Evolutionary conservation across 768 basidiomycete species (phyloP).

Genomic region (Floccularia luteovirens): DNA sequence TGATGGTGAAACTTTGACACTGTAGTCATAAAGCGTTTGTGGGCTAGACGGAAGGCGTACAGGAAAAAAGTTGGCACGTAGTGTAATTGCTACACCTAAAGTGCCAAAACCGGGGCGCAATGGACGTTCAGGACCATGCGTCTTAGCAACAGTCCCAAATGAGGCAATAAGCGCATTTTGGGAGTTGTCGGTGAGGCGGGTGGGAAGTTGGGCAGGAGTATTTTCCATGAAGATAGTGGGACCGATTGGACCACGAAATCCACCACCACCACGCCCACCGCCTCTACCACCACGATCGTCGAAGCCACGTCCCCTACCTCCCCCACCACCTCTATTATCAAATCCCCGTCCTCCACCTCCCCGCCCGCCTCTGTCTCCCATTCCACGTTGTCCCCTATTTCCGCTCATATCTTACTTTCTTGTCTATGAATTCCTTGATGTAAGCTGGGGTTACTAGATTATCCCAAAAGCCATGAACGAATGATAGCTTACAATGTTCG

Average conservation of each 20-base stretch:
- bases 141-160: constrained; percentile 23
- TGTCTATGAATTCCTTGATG: too few relatives aligned
- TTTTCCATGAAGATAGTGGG: constrained; percentile 31
- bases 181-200: constrained; percentile 22
- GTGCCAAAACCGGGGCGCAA: constrained; percentile 54
- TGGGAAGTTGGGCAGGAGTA: constrained; percentile 23
- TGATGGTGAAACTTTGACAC: constrained; percentile 40
- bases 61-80: constrained; percentile 61
- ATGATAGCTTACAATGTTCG: too few relatives aligned
- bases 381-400: too few relatives aligned
- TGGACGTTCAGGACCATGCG: constrained; percentile 32
- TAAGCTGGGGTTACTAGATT: too few relatives aligned
- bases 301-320: constrained; percentile 15
- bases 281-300: constrained; percentile 14
- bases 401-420: too few relatives aligned
- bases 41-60: constrained; percentile 36
- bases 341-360: constrained; percentile 14
- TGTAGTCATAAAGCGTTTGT: constrained; percentile 54
- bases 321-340: constrained; percentile 14
- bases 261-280: constrained; percentile 18
- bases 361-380: too few relatives aligned
- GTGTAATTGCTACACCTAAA: constrained; percentile 32
- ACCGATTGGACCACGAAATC: constrained; percentile 14
- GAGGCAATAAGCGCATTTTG: constrained; percentile 29
- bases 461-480: too few relatives aligned